phyloP scores from a whole-genome alignment of 148 eudicot species.

The Vaccinium darrowii region DNA sequence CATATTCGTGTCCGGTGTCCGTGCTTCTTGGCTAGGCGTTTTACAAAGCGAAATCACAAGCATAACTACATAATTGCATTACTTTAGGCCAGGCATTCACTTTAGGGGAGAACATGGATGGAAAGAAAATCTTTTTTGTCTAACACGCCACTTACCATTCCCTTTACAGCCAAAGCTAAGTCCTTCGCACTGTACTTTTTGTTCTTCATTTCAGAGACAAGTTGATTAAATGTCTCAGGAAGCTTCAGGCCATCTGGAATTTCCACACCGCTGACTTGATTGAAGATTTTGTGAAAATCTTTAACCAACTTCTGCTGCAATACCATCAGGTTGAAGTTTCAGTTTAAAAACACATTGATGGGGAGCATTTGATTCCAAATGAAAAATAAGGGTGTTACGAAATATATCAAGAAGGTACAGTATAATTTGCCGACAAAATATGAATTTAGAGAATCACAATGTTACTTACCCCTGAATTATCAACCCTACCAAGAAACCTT shows the following conservation, averaged over 20 bases:
- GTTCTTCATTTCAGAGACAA: conserved; percentile 82
- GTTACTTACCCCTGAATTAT: conserved; percentile 79
- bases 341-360: conserved; percentile 2
- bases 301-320: conserved; percentile 73
- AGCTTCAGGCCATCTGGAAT: conserved; percentile 68
- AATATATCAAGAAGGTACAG: neutral
- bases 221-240: conserved; percentile 77
- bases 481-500: conserved; percentile 66
- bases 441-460: neutral
- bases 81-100: neutral
- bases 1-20: neutral
- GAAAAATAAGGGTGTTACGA: conserved; percentile 3
- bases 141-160: conserved; percentile 61
- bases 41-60: neutral
- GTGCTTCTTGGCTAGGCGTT: neutral
- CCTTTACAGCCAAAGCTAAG: conserved; percentile 79
- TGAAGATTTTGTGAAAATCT: conserved; percentile 78
- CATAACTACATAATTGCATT: neutral
- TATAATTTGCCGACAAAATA: neutral
- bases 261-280: conserved; percentile 74
- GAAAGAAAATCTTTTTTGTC: neutral
- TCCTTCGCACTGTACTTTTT: conserved; percentile 75
- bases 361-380: conserved; percentile 3
- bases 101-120: neutral
- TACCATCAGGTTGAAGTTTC: conserved; percentile 19